Conservation (phyloP, 129 eudicot species). For the Flaveria ramosissima region DNA sequence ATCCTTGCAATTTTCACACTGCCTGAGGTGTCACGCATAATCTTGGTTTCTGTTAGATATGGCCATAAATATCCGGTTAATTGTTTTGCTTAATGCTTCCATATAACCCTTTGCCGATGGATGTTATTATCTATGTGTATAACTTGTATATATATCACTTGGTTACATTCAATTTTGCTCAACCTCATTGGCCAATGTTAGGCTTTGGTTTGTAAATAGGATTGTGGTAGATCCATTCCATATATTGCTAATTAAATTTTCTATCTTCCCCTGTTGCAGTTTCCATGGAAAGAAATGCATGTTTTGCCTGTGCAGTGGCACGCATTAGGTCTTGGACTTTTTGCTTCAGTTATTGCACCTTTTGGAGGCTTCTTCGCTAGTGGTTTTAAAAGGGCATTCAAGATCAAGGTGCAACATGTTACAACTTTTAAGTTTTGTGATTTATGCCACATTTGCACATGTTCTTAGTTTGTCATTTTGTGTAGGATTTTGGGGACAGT, state of each 20-base stretch:
- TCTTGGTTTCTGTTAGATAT: constrained; percentile 1
- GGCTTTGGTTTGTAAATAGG: constrained; percentile 5
- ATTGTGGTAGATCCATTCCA: constrained; percentile 17
- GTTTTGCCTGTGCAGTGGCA: constrained; percentile 97
- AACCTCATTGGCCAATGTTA: not conserved
- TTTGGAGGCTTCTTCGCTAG: constrained; percentile 99
- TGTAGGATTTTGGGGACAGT: constrained; percentile 97
- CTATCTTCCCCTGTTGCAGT: constrained; percentile 45
- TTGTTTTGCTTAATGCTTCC: not conserved
- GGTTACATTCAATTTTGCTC: constrained; percentile 1
- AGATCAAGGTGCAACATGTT: constrained; percentile 63
- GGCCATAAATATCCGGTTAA: not conserved
- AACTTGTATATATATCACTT: not conserved
- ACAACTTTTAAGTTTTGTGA: not conserved
- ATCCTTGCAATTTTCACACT: not conserved
- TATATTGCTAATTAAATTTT: not conserved
- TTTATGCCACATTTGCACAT: constrained; percentile 12
- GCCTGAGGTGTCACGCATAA: not conserved
- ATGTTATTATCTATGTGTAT: not conserved
- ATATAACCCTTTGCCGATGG: not conserved
- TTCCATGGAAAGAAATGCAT: constrained; percentile 82
- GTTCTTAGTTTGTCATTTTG: constrained; percentile 4
- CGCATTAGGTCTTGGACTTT: constrained; percentile 82
- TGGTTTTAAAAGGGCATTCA: constrained; percentile 95
- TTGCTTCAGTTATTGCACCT: constrained; percentile 96